These are phyloP conservation scores for Stygiomarasmius scandens DNA, from an alignment of 1,284 basidiomycete genomes.

Conservation along the genomic window DNA sequence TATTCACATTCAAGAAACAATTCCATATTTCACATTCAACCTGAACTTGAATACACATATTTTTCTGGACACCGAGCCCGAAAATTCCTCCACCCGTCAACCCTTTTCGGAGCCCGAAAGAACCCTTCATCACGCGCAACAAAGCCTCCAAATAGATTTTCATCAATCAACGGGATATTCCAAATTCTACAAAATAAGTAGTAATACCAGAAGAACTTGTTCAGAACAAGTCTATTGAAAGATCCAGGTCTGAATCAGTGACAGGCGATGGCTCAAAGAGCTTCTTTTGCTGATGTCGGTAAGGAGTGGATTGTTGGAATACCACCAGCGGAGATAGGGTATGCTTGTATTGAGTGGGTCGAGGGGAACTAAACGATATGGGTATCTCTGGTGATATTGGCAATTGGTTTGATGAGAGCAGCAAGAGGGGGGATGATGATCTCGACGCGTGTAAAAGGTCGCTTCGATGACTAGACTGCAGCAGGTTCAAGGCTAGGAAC, in stretches of 20 bases:
- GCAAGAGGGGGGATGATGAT: conserved; percentile 8
- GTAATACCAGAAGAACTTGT: too few relatives aligned
- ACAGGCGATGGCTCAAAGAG: conserved; percentile 52
- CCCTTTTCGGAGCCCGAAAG: too few relatives aligned
- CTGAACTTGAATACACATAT: too few relatives aligned
- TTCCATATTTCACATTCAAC: too few relatives aligned
- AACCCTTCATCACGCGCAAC: too few relatives aligned
- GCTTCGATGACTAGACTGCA: background rate
- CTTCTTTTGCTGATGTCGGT: conserved; percentile 45
- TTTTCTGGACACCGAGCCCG: too few relatives aligned
- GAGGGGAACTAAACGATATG: background rate
- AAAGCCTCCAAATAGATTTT: too few relatives aligned
- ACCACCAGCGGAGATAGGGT: conserved; percentile 38
- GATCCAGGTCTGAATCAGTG: conserved; percentile 53
- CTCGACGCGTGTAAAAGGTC: background rate
- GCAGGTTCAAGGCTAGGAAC: background rate
- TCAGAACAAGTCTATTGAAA: conserved; percentile 62
- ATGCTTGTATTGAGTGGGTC: conserved; percentile 13
- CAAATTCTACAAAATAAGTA: too few relatives aligned
- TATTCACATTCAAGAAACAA: too few relatives aligned
- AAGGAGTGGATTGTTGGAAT: conserved; percentile 66
- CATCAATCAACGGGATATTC: too few relatives aligned
- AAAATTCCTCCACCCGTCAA: too few relatives aligned
- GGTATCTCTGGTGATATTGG: conserved; percentile 6
- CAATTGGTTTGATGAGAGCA: background rate